Base-by-base conservation (phyloP, 768 basidiomycete species). In the Auriculariales sp. region DNA sequence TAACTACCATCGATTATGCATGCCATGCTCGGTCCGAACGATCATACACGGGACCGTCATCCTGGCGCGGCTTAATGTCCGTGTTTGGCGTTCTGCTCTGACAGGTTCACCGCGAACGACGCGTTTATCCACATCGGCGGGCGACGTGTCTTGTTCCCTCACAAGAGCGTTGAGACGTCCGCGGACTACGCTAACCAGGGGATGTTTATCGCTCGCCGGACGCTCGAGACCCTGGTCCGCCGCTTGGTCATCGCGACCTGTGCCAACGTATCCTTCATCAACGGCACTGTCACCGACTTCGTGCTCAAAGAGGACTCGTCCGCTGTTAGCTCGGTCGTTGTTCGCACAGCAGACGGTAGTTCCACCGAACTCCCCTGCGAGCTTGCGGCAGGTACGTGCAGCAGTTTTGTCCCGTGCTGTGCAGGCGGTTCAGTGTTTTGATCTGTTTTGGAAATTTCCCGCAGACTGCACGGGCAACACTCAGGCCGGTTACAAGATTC, bases 381-480 rank as follows among this genome's bases (percentile, higher is more conserved):
- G 27, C 52, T 64, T 3, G 57, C 63, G 27, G 53, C 58, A 14
- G 62, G 61, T 61, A 22, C 49, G n/a, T n/a, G 39, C 39, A 5
- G 14, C 14, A 25, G 14, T 12, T 25, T 19, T 19, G 39, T 24
- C 6, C 4, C 15, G 4, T 44, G 19, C 27, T 44, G n/a, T n/a
- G n/a, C n/a, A n/a, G n/a, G n/a, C n/a, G n/a, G n/a, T n/a, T n/a
- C n/a, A n/a, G 55, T 15, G 3, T 46, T 29, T 14, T 48, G 22
- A 42, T 28, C 14, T 51, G 14, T 10, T 22, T 31, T n/a, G 15
- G 9, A 28, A 30, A n/a, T 19, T 10, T 46, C 34, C 29, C 25
- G 45, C 28, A 66, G 66, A 67, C 50, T 64, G 63, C 48, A 62
- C 64, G 1, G 66, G 66, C 1, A 52, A 58, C 15, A 51, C 60